A percentile compares a stretch with the other conserved stretches of the same genome.
These are phyloP conservation scores for Puccinia coronata DNA, from an alignment of 1,284 basidiomycete species.

Conservation along the genomic window DNA sequence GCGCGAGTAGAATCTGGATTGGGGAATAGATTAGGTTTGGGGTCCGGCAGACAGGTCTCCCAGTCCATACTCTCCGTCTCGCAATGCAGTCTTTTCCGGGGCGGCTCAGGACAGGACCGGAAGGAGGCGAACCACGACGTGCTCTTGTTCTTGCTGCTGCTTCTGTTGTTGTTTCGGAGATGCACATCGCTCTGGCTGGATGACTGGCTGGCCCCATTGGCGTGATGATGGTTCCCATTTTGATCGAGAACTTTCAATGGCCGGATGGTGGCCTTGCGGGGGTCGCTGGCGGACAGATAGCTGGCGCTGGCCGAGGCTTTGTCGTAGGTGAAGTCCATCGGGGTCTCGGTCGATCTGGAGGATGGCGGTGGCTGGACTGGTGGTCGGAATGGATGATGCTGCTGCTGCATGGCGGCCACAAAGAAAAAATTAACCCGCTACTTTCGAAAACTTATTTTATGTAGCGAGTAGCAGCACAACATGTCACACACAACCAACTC, in stretches of 20 bases:
- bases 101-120: background rate
- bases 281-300: background rate
- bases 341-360: conserved; percentile 28
- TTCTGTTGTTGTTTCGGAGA: background rate
- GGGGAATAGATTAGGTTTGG: conserved; percentile 11
- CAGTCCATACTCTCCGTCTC: conserved; percentile 44
- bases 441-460: too few relatives aligned
- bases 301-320: conserved; percentile 5
- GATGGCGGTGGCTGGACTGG: background rate
- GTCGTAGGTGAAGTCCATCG: conserved; percentile 47
- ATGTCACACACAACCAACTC: too few relatives aligned
- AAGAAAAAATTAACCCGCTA: too few relatives aligned
- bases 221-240: background rate
- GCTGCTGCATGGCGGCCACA: too few relatives aligned
- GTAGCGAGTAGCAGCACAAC: too few relatives aligned
- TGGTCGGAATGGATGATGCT: conserved; percentile 40
- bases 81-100: conserved; percentile 27
- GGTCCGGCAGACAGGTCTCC: conserved; percentile 22
- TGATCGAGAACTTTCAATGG: conserved; percentile 16
- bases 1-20: background rate
- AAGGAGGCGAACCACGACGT: conserved; percentile 8
- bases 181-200: background rate
- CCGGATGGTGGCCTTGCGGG: background rate
- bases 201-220: background rate
- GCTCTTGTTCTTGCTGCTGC: too few relatives aligned